These are phyloP conservation scores for Calcarisporium arbuscula DNA, from an alignment of 2,329 filamentous ascomycete genomes.

Conservation along the genomic window DNA sequence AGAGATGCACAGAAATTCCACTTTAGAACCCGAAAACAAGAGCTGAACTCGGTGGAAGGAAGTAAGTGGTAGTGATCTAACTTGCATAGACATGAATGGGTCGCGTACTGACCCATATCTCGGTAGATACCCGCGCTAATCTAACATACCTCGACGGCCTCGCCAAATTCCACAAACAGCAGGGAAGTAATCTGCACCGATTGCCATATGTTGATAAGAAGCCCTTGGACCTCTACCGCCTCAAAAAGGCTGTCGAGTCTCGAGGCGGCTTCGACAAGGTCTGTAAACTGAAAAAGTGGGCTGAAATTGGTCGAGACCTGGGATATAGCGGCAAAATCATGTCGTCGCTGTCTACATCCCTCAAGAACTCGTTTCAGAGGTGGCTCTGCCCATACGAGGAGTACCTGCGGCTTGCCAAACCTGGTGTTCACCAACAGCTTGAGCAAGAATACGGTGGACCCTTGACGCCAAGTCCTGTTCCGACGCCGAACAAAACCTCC, in stretches of 20 bases:
- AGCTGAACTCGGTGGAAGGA: conserved; percentile 96
- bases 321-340: conserved; percentile 99
- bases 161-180: conserved; percentile 93
- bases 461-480: conserved; percentile 68
- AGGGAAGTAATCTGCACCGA: conserved; percentile 87
- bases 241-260: conserved; percentile 95
- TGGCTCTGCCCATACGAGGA: conserved; percentile 98
- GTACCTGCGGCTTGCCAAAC: conserved; percentile 83
- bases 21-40: conserved; percentile 91
- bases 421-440: conserved; percentile 91
- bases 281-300: conserved; percentile 98
- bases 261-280: conserved; percentile 94
- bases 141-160: conserved; percentile 93
- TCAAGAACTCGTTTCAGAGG: conserved; percentile 96
- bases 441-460: conserved; percentile 91
- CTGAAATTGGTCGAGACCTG: conserved; percentile 91
- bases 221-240: conserved; percentile 85
- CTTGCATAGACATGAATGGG: conserved; percentile 1
- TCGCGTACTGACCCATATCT: conserved; percentile 27
- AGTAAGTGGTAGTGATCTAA: conserved; percentile 51
- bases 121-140: conserved; percentile 84
- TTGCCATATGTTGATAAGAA: conserved; percentile 97
- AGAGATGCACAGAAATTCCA: conserved; percentile 69
- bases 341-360: conserved; percentile 93
- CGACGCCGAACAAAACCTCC: conserved; percentile 63